A percentile compares a stretch with the other conserved stretches of the same genome.
phyloP scores from a whole-genome alignment of 1,284 basidiomycete genomes.

The Ganoderma meredithae region DNA sequence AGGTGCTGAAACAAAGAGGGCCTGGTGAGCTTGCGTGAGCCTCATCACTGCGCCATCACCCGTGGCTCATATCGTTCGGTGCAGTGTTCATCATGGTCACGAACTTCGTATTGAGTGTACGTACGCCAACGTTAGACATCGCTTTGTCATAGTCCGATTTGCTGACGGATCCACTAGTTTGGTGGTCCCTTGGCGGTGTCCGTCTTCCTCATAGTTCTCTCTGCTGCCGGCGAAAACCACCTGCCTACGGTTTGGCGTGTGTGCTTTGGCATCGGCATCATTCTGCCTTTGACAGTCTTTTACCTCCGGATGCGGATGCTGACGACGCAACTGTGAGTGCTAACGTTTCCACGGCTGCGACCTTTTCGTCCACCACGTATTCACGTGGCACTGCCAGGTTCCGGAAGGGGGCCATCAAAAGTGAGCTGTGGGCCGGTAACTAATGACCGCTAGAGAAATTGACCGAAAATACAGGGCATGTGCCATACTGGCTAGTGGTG shows the following conservation, averaged over 20 bases:
- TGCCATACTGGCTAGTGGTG: constrained; percentile 70
- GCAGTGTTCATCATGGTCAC: constrained; percentile 78
- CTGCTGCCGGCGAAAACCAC: constrained; percentile 68
- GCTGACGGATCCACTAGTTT: constrained; percentile 50
- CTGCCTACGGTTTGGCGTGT: constrained; percentile 80
- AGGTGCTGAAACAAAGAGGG: constrained; percentile 65
- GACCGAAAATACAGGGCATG: constrained; percentile 47
- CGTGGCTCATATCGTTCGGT: constrained; percentile 18
- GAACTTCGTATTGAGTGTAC: constrained; percentile 67
- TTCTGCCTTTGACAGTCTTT: constrained; percentile 76
- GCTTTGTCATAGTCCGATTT: constrained; percentile 23
- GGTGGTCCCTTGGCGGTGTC: constrained; percentile 76
- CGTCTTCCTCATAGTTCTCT: constrained; percentile 78
- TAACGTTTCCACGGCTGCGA: constrained; percentile 15
- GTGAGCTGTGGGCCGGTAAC: constrained; percentile 48
- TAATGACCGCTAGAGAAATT: constrained; percentile 14
- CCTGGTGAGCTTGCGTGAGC: constrained; percentile 50
- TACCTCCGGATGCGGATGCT: constrained; percentile 78
- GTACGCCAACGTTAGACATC: constrained; percentile 19
- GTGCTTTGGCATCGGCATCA: constrained; percentile 75
- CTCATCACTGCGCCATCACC: constrained; percentile 9
- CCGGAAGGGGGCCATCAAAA: constrained; percentile 70
- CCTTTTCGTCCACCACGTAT: constrained; percentile 8
- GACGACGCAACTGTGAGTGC: constrained; percentile 62
- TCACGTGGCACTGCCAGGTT: constrained; percentile 37